A percentile compares a stretch with the other conserved stretches of the same genome.
Evolutionary conservation across 2,329 filamentous ascomycete species (phyloP).

Genomic region (Allantophomopsis lycopodina): DNA sequence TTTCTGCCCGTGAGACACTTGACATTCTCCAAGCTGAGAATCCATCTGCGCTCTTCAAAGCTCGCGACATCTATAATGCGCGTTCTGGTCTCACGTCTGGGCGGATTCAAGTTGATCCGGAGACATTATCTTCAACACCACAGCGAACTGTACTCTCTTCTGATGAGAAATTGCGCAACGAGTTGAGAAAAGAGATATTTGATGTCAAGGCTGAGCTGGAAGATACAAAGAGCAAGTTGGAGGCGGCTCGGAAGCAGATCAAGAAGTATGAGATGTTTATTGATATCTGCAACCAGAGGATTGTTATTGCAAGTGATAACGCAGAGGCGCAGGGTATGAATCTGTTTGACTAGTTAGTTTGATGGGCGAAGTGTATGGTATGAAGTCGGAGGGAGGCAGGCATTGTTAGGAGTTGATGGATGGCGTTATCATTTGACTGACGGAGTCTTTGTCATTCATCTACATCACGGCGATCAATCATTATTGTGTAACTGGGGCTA

Average conservation of each 20-base stretch:
- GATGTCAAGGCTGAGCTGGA: conserved; percentile 42
- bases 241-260: conserved; percentile 43
- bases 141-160: conserved; percentile 50
- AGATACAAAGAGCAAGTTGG: conserved; percentile 31
- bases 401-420: no score
- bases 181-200: conserved; percentile 44
- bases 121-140: conserved; percentile 47
- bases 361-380: neutral
- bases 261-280: conserved; percentile 56
- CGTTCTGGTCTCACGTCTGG: conserved; percentile 52
- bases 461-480: no score
- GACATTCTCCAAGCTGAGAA: conserved; percentile 51
- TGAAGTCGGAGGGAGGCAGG: no score
- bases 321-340: conserved; percentile 15
- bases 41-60: conserved; percentile 47
- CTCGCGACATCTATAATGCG: conserved; percentile 54
- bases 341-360: conserved; percentile 5
- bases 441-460: no score
- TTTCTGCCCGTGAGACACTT: conserved; percentile 51
- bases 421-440: no score
- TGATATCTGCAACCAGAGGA: conserved; percentile 53
- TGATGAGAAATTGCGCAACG: conserved; percentile 49
- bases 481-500: no score
- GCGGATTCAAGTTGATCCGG: conserved; percentile 38
- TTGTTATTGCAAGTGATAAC: conserved; percentile 37